Evolutionary conservation across 495 filamentous ascomycete species (phyloP).

Genomic region (Immersiella caudata): DNA sequence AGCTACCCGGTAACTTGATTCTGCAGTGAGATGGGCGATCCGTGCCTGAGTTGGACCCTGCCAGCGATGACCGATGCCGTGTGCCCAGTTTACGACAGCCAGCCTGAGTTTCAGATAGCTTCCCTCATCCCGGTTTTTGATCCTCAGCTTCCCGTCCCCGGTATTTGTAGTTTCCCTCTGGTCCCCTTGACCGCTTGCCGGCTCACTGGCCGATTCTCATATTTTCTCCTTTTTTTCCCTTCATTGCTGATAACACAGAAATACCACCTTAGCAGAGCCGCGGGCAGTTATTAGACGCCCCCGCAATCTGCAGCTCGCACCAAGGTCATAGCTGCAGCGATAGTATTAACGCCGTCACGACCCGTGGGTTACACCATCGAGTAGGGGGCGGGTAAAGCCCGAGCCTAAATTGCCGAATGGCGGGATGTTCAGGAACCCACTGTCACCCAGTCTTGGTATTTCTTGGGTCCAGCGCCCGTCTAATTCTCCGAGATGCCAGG

Average conservation of each 20-base stretch:
- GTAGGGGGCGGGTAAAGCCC: constrained; percentile 15
- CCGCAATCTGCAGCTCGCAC: constrained; percentile 17
- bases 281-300: constrained; percentile 12
- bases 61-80: constrained; percentile 9
- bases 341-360: constrained; percentile 7
- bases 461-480: background rate
- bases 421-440: constrained; percentile 15
- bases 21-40: background rate
- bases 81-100: background rate
- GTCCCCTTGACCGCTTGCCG: background rate
- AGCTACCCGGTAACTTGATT: constrained; percentile 2
- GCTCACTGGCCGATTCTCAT: background rate
- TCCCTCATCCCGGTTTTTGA: constrained; percentile 11
- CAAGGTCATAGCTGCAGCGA: constrained; percentile 8
- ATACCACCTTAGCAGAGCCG: constrained; percentile 17
- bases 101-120: constrained; percentile 11
- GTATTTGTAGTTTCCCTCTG: constrained; percentile 6
- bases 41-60: background rate
- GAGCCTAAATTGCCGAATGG: constrained; percentile 10
- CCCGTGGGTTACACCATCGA: constrained; percentile 4
- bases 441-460: constrained; percentile 9
- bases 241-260: constrained; percentile 6
- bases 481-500: constrained; percentile 9
- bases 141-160: constrained; percentile 11
- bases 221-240: background rate